phyloP scores from a whole-genome alignment of 1,139 yeast species.

The Taphrina communis region DNA sequence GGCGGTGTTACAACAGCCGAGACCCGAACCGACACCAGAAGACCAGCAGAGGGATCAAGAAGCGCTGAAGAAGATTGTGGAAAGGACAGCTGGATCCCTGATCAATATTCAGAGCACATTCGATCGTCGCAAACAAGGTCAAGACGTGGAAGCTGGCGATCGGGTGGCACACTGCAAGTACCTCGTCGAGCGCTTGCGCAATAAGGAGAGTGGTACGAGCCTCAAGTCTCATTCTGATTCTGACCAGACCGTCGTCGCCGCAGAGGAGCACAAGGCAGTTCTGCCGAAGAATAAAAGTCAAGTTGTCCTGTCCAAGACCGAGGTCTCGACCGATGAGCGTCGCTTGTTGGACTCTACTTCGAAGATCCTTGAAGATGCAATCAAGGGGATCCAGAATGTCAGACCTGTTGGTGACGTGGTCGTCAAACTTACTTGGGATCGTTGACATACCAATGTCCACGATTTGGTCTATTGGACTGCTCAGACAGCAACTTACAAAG shows the following conservation, averaged over 20 bases:
- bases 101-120: conserved; percentile 29
- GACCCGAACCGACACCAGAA: conserved; percentile 17
- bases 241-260: background rate
- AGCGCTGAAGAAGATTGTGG: conserved; percentile 13
- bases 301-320: background rate
- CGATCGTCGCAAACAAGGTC: conserved; percentile 8
- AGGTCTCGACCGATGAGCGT: conserved; percentile 15
- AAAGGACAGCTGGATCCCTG: conserved; percentile 17
- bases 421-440: conserved; percentile 14
- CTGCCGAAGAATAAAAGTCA: background rate
- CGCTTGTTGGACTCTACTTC: conserved; percentile 1
- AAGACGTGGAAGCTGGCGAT: background rate
- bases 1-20: conserved; percentile 18
- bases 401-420: conserved; percentile 18
- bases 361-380: background rate
- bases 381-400: background rate
- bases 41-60: conserved; percentile 26
- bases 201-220: background rate
- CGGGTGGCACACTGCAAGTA: conserved; percentile 17
- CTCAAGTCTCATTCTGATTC: background rate
- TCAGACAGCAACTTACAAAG: no score
- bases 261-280: background rate
- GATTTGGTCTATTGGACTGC: no score
- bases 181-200: conserved; percentile 24
- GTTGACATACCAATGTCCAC: background rate